A percentile compares a stretch with the other conserved stretches of the same genome.
phyloP scores from a whole-genome alignment of 495 filamentous ascomycete species.

The Trichoderma asperelloides region DNA sequence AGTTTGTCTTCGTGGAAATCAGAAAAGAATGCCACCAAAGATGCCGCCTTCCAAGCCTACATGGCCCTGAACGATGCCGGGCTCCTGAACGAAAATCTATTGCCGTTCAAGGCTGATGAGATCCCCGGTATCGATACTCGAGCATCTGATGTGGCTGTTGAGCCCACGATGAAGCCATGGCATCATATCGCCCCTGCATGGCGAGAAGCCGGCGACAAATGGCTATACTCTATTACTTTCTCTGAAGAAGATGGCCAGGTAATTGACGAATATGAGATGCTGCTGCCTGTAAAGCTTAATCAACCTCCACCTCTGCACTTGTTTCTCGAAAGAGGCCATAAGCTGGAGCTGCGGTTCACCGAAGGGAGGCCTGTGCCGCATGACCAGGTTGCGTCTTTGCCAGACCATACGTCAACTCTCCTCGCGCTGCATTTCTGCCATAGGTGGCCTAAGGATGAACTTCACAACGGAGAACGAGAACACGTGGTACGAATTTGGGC shows the following conservation, averaged over 20 bases:
- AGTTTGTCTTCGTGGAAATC: constrained; percentile 53
- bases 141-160: constrained; percentile 41
- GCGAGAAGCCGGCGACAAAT: constrained; percentile 21
- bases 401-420: constrained; percentile 36
- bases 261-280: constrained; percentile 33
- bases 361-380: not conserved
- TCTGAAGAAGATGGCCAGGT: constrained; percentile 22
- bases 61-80: constrained; percentile 57
- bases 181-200: constrained; percentile 48
- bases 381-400: constrained; percentile 17
- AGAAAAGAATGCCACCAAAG: constrained; percentile 67
- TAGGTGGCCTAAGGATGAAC: constrained; percentile 17
- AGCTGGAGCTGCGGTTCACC: constrained; percentile 25
- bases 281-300: constrained; percentile 37
- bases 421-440: constrained; percentile 42
- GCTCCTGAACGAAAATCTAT: constrained; percentile 68
- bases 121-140: constrained; percentile 34
- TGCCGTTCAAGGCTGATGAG: constrained; percentile 46
- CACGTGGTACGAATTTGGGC: constrained; percentile 30
- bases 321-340: constrained; percentile 39
- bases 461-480: constrained; percentile 20
- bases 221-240: constrained; percentile 23
- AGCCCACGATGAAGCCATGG: constrained; percentile 58
- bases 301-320: constrained; percentile 34
- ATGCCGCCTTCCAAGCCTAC: constrained; percentile 81